Base-by-base conservation (phyloP, 1,284 basidiomycete species). In the Leccinum pachyderme region DNA sequence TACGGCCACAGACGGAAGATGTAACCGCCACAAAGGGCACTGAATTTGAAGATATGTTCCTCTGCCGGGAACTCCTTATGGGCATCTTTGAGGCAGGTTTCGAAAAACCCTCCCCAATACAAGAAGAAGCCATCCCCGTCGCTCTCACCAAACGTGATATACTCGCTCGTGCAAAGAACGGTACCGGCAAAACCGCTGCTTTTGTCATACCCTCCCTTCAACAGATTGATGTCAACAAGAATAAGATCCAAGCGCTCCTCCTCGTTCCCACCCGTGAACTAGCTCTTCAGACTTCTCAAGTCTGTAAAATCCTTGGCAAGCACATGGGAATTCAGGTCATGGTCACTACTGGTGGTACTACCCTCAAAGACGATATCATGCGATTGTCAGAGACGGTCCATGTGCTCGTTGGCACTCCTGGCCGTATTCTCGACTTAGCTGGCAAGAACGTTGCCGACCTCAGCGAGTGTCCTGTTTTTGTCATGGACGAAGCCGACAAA, bases 401-500 rank as follows among this genome's bases (percentile, higher is more conserved):
- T 73, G 89, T 99, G 53, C 87, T 99, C 50, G 96, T 98, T 59
- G 96, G 96, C 50, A 99, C 96, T 4, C 96, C 96, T 24, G 96
- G 96, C 41, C 86, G 96, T 71, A 96, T 99, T 64, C 81, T 99
- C 55, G 96, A 99, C 78, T 79, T 99, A 50, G 91, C 92, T 3
- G 90, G 95, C 64, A 98, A 98, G 77, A 85, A 80, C 61, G 90
- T 99, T 35, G 96, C 97, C 28, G 94, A 98, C 75, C 81, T 99
- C 61, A 92, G 87, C 76, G 89, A 93, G 70, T 98, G 95, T 73
- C 89, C 89, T 15, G 93, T 96, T 51, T 99, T 98, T 68, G 93
- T 97, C 62, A 97, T 98, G 95, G 96, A 99, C 75, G 96, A 99
- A 76, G 96, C 97, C 53, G 96, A 99, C 76, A 99, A 99, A 74